A percentile compares a stretch with the other conserved stretches of the same genome.
phyloP scores from a whole-genome alignment of 345 rosid species.

The Eucalyptus urophylla region DNA sequence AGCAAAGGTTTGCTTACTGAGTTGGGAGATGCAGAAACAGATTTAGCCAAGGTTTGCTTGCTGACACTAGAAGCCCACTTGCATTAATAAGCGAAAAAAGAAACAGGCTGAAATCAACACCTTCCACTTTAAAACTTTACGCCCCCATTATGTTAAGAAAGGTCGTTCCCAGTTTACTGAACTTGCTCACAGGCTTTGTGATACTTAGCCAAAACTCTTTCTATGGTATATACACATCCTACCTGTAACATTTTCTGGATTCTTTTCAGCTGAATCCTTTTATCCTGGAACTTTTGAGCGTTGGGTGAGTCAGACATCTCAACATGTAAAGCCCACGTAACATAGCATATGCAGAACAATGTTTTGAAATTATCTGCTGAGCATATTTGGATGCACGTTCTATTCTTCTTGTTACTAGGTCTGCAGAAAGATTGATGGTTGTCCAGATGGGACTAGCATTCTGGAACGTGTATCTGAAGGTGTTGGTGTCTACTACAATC shows the following conservation, averaged over 20 bases:
- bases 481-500: slow-evolving; percentile 63
- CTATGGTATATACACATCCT: background rate
- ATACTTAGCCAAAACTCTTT: background rate
- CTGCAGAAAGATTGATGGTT: slow-evolving; percentile 62
- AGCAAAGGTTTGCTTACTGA: background rate
- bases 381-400: background rate
- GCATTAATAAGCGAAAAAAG: background rate
- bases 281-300: background rate
- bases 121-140: background rate
- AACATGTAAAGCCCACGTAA: background rate
- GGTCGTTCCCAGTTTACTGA: background rate
- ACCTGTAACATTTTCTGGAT: background rate
- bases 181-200: background rate
- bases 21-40: background rate
- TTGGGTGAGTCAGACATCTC: background rate
- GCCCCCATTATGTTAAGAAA: background rate
- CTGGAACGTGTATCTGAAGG: slow-evolving; percentile 69
- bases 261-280: background rate
- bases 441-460: slow-evolving; percentile 36
- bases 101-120: background rate
- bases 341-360: background rate
- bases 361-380: background rate
- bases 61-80: background rate
- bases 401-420: slow-evolving; percentile 21
- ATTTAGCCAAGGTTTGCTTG: background rate